Conservation (phyloP, 2,329 filamentous ascomycete genomes). For the Apiospora kogelbergensis region DNA sequence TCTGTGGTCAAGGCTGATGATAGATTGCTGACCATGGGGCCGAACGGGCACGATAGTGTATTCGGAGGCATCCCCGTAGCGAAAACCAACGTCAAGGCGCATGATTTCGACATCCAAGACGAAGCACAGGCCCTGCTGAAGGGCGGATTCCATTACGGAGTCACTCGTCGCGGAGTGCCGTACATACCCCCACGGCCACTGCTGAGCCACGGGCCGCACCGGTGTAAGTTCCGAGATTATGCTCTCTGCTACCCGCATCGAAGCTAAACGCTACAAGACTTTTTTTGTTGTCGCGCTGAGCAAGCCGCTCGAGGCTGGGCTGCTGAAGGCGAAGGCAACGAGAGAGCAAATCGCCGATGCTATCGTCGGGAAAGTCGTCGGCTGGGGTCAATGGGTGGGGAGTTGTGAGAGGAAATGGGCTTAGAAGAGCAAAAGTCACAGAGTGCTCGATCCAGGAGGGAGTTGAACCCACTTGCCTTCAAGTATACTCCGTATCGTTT, state of each 20-base stretch:
- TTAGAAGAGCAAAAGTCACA: too few relatives aligned
- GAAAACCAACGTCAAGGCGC: conserved; percentile 31
- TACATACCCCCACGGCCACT: conserved; percentile 48
- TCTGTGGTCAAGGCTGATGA: neutral
- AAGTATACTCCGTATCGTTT: too few relatives aligned
- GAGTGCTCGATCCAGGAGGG: neutral
- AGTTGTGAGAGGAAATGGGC: conserved; percentile 42
- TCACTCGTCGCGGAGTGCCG: conserved; percentile 37
- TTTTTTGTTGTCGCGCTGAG: conserved; percentile 48
- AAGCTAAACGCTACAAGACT: conserved; percentile 20
- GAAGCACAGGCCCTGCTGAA: conserved; percentile 30
- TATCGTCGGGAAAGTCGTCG: conserved; percentile 47
- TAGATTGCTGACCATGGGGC: neutral
- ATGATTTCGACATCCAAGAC: conserved; percentile 38
- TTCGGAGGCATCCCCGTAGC: conserved; percentile 40
- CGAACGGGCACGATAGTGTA: conserved; percentile 22
- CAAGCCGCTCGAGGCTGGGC: conserved; percentile 37
- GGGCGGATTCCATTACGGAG: conserved; percentile 48
- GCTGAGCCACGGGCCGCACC: conserved; percentile 50
- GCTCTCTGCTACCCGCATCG: neutral
- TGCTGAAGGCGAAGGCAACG: conserved; percentile 38
- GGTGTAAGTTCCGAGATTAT: conserved; percentile 36
- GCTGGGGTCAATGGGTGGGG: conserved; percentile 50
- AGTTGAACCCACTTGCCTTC: conserved; percentile 1
- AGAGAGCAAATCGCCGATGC: conserved; percentile 42